Evolutionary conservation across 75 land plant genomes (phyloP).

Genomic region (Larix kaempferi): DNA sequence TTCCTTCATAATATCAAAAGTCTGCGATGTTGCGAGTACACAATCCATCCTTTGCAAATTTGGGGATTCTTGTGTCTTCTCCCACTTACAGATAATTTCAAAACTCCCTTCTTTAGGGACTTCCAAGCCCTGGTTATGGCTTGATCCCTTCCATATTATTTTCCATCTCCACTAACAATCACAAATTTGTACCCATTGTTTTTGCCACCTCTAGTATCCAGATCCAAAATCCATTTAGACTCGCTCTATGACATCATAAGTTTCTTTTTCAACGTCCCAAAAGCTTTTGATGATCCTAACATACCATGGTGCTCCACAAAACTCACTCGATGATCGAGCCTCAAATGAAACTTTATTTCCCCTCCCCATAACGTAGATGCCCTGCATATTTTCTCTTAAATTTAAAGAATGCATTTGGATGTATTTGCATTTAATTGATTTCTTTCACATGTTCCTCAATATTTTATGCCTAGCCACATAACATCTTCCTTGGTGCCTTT

Average conservation of each 20-base stretch:
- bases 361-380: conserved; percentile 17
- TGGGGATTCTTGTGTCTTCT: conserved; percentile 22
- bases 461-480: too few species aligned
- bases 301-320: conserved; percentile 81
- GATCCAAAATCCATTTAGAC: conserved; percentile 75
- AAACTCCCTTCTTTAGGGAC: conserved; percentile 52
- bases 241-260: conserved; percentile 76
- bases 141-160: conserved; percentile 72
- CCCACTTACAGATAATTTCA: conserved; percentile 74
- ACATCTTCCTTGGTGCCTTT: too few species aligned
- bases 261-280: conserved; percentile 78
- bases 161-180: conserved; percentile 39
- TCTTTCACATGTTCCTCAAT: too few species aligned
- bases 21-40: background rate
- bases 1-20: conserved; percentile 4
- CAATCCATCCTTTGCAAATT: background rate
- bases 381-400: too few species aligned
- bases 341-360: conserved; percentile 44
- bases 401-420: too few species aligned
- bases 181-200: conserved; percentile 77
- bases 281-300: conserved; percentile 70
- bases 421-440: too few species aligned
- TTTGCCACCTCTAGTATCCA: conserved; percentile 53
- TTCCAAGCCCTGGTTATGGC: conserved; percentile 61
- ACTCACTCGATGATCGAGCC: conserved; percentile 77